These are phyloP conservation scores for Macrophomina phaseolina DNA, from an alignment of 2,329 filamentous ascomycete species.

Conservation along the genomic window DNA sequence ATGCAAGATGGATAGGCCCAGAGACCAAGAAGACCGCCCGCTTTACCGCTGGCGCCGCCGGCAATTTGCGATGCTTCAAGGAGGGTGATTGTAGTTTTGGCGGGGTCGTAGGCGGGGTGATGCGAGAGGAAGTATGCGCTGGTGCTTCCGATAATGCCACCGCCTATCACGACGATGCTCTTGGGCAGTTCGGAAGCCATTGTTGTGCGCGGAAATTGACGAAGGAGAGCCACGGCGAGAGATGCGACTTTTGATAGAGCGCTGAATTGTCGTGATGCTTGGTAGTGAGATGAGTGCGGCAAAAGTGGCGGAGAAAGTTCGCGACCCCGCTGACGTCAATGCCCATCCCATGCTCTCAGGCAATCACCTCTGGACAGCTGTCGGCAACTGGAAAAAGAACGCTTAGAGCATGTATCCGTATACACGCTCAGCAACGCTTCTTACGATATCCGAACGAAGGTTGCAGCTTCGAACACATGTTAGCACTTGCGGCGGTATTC, in stretches of 20 bases:
- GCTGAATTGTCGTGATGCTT: not conserved
- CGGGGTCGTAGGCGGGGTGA: constrained; percentile 78
- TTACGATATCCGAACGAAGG: too few relatives aligned
- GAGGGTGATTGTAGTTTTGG: constrained; percentile 78
- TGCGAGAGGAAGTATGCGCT: constrained; percentile 90
- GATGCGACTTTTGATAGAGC: not conserved
- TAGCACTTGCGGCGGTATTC: too few relatives aligned
- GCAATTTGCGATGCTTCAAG: constrained; percentile 87
- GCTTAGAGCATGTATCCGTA: too few relatives aligned
- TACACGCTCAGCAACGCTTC: too few relatives aligned
- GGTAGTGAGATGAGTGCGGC: not conserved
- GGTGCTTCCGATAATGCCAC: constrained; percentile 90
- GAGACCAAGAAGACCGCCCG: constrained; percentile 84
- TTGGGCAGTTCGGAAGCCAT: constrained; percentile 21
- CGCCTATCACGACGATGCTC: constrained; percentile 43
- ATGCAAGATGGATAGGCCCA: constrained; percentile 90
- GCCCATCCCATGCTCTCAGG: not conserved
- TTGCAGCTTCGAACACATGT: too few relatives aligned
- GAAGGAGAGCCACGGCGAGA: constrained; percentile 16
- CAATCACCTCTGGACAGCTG: too few relatives aligned
- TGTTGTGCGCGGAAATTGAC: constrained; percentile 2
- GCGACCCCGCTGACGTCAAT: constrained; percentile 17
- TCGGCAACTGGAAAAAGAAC: too few relatives aligned
- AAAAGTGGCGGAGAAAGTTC: constrained; percentile 19
- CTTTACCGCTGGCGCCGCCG: constrained; percentile 92